These are phyloP conservation scores for Scenedesmus sp. DNA, from an alignment of 163 green algal species.

Conservation along the genomic window DNA sequence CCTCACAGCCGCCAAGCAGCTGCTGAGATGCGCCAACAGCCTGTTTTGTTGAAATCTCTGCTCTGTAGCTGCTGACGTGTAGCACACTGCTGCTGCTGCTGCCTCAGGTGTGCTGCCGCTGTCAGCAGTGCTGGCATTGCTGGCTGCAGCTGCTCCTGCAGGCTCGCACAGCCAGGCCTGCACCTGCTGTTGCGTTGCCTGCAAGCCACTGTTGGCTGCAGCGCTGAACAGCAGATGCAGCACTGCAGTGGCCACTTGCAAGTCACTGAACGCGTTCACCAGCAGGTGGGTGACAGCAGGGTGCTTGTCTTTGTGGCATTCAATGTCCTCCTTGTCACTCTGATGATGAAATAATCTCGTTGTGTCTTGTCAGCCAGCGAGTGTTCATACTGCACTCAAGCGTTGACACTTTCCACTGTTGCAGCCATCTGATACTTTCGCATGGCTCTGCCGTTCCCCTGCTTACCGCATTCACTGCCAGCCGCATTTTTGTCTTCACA, in stretches of 20 bases:
- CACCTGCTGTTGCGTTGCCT: not conserved
- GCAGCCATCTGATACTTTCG: too few species aligned
- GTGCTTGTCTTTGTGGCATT: too few species aligned
- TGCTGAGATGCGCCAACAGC: too few species aligned
- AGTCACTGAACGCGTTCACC: too few species aligned
- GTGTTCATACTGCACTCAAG: too few species aligned
- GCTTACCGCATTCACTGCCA: not conserved
- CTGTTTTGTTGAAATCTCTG: not conserved
- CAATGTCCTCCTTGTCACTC: not conserved
- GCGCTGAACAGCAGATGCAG: too few species aligned
- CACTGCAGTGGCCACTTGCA: too few species aligned
- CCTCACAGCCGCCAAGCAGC: not conserved
- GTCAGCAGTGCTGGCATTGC: too few species aligned
- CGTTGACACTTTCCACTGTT: too few species aligned
- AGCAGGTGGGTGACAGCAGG: too few species aligned
- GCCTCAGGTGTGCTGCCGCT: not conserved
- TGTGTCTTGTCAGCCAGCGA: not conserved
- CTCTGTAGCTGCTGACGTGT: not conserved
- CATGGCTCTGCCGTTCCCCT: not conserved
- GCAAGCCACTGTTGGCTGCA: not conserved
- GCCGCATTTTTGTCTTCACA: not conserved
- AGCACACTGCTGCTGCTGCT: not conserved
- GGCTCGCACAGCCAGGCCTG: not conserved
- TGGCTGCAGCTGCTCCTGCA: too few species aligned
- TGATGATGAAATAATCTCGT: not conserved